Evolutionary conservation across 768 basidiomycete genomes (phyloP), one percentile per base, ranked within the genome.

Genomic region (Dioszegia crocea): DNA sequence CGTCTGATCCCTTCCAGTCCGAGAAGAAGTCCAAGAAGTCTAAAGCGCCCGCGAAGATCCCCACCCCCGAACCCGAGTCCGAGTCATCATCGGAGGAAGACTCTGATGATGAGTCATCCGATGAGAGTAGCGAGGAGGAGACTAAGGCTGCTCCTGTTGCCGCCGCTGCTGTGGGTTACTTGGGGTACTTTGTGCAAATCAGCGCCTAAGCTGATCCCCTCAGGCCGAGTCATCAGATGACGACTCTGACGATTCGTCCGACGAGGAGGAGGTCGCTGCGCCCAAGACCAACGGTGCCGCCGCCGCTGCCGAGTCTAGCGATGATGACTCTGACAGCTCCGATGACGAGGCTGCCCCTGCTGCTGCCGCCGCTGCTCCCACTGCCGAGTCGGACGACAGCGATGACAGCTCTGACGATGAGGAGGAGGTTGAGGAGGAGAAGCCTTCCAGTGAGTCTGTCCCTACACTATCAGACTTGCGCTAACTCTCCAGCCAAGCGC

Each of bases 201-300:
- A 12, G n/a, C 31, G 27, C n/a, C n/a, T n/a, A 29, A 31, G 54
- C 54, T 56, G 54, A 56, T 40, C 26, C 9, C 45, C 4, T 2
- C 29, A 44, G 41, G 29, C 23, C 19, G 41, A 29, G 23, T 26
- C 21, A 21, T 72, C 68, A 51, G 17, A 47, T 17, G 60, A 70
- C 9, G 64, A 70, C 26, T 76, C 76, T 21, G 73, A 74, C 19
- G n/a, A n/a, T n/a, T n/a, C n/a, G n/a, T 70, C 75, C 33, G 76
- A 76, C 8, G 81, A 80, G 60, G 71, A 70, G 41, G 76, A 76
- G 59, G 68, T 66, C 21, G 48, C 56, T 10, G 56, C 49, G 19
- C 53, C 62, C 51, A 61, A 56, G 45, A 54, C 61, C 19, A 51
- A 65, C 55, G 54, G 56, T 30, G 56, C 47, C 39, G 59, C 58